Percentiles rank a stretch among this genome's conserved stretches.
phyloP scores from a whole-genome alignment of 1,284 basidiomycete species.

The Ganoderma sp. region DNA sequence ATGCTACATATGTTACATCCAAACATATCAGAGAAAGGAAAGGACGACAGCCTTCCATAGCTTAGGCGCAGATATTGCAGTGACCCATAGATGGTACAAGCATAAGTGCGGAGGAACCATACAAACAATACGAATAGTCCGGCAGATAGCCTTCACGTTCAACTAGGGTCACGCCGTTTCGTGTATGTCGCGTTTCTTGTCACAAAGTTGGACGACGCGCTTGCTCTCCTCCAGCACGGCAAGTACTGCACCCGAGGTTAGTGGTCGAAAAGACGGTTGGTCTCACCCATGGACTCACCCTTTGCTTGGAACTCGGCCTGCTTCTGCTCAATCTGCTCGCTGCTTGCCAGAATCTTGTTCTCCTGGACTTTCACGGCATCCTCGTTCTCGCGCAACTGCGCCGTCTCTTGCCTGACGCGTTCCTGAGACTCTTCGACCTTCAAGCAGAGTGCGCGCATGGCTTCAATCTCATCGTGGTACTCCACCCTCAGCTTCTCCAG shows the following conservation, averaged over 20 bases:
- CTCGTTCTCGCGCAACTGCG: slow-evolving; percentile 56
- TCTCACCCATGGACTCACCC: slow-evolving; percentile 47
- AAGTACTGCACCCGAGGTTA: slow-evolving; percentile 49
- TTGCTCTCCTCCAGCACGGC: slow-evolving; percentile 64
- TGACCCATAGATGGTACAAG: slow-evolving; percentile 19
- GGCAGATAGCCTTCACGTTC: slow-evolving; percentile 10
- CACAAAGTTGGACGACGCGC: slow-evolving; percentile 52
- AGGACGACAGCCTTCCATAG: slow-evolving; percentile 5
- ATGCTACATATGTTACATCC: slow-evolving; percentile 31
- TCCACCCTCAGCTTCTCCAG: slow-evolving; percentile 60
- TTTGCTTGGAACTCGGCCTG: slow-evolving; percentile 61
- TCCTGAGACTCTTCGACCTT: slow-evolving; percentile 61
- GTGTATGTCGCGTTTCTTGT: slow-evolving; percentile 48
- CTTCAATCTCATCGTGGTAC: slow-evolving; percentile 64
- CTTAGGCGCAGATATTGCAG: slow-evolving; percentile 9
- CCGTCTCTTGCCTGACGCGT: slow-evolving; percentile 59
- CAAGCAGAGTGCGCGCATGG: slow-evolving; percentile 58
- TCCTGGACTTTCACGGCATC: slow-evolving; percentile 60
- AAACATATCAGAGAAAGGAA: slow-evolving; percentile 1
- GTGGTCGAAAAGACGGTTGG: background rate
- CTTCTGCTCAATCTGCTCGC: slow-evolving; percentile 61
- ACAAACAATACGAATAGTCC: slow-evolving; percentile 12
- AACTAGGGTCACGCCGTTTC: slow-evolving; percentile 24
- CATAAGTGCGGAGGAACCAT: slow-evolving; percentile 3
- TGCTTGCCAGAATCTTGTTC: slow-evolving; percentile 54